phyloP scores from a whole-genome alignment of 2,329 filamentous ascomycete species.

The Aspergillus uvarum region DNA sequence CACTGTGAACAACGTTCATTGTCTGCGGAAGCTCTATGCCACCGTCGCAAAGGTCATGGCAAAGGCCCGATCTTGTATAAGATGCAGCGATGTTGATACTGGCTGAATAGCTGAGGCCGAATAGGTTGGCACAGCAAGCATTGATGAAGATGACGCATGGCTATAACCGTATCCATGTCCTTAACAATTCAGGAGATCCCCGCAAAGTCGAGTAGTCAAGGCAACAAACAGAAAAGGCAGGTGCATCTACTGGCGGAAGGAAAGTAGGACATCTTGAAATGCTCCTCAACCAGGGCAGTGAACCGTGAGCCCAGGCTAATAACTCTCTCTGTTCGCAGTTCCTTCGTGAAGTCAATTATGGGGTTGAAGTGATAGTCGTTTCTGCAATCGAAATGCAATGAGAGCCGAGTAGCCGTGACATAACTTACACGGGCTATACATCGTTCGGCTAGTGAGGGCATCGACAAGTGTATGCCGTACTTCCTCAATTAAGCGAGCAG shows the following conservation, averaged over 20 bases:
- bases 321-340: no score
- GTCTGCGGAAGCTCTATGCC: background rate
- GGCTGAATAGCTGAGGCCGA: background rate
- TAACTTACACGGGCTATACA: no score
- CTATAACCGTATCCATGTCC: background rate
- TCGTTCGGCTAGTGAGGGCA: no score
- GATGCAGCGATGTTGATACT: background rate
- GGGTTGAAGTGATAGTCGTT: no score
- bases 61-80: background rate
- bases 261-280: background rate
- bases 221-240: background rate
- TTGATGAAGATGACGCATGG: background rate
- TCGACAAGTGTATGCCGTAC: background rate
- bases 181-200: background rate
- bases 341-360: no score
- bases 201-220: background rate
- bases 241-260: background rate
- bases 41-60: background rate
- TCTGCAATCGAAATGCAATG: background rate
- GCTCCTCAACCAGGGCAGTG: background rate
- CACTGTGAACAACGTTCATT: background rate
- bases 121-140: background rate
- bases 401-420: background rate
- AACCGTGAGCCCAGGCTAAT: no score
- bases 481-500: no score